A percentile compares a stretch with the other conserved stretches of the same genome.
These are phyloP conservation scores for Petasospora fabianii DNA, from an alignment of 1,139 yeast genomes.

Conservation along the genomic window DNA sequence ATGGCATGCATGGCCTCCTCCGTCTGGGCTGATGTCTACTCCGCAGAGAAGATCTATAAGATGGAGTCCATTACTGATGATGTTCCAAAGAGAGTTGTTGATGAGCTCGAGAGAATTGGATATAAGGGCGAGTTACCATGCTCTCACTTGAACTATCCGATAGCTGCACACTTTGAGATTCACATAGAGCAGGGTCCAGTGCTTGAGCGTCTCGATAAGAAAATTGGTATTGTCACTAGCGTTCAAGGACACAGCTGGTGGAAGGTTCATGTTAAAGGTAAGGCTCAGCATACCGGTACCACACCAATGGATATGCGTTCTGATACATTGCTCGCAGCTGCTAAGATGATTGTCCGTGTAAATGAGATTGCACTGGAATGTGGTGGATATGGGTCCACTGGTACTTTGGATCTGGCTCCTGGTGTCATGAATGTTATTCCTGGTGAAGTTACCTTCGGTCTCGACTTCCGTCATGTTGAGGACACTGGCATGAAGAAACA, in stretches of 20 bases:
- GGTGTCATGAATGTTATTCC: constrained; percentile 67
- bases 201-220: constrained; percentile 50
- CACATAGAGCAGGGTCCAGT: constrained; percentile 79
- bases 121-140: constrained; percentile 52
- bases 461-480: constrained; percentile 54
- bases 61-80: constrained; percentile 53
- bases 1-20: constrained; percentile 61
- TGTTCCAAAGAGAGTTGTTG: constrained; percentile 46
- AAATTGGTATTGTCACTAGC: constrained; percentile 63
- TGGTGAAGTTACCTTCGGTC: constrained; percentile 50
- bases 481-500: constrained; percentile 44
- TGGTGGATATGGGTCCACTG: constrained; percentile 57
- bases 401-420: constrained; percentile 53
- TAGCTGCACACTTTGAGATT: constrained; percentile 67
- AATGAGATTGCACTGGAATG: constrained; percentile 51
- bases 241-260: constrained; percentile 69
- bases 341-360: constrained; percentile 52
- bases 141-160: constrained; percentile 46
- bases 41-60: constrained; percentile 46
- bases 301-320: constrained; percentile 63
- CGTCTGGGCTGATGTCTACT: constrained; percentile 57
- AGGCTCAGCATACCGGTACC: constrained; percentile 70
- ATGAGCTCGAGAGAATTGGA: constrained; percentile 59
- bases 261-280: constrained; percentile 50
- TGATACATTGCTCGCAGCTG: constrained; percentile 58